Evolutionary conservation across 768 basidiomycete species (phyloP), one percentile per base, ranked within the genome.

Genomic region (Dioszegia hungarica): DNA sequence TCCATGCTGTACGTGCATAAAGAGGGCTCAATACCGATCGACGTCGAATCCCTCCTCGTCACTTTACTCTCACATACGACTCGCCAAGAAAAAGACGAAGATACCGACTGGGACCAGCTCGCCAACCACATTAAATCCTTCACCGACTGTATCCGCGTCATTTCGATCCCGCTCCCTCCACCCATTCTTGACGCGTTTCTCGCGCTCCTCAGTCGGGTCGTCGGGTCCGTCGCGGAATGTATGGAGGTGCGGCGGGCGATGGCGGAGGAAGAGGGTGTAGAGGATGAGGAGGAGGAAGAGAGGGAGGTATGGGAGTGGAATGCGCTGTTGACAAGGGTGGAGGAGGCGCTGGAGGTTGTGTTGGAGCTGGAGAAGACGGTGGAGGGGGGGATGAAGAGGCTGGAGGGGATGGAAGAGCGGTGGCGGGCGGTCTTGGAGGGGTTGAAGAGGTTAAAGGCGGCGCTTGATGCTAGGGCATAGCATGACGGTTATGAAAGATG

Each of bases 1-100:
- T 51, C 49, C 2, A 51, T 51, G 49, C 49, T 51, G 5, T 24
- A 38, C 24, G 49, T 51, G 15, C 34, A 36, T 38, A 51, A 51
- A 38, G 36, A 38, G 11, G 19, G 36, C 24, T 14, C 36, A 14
- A 24, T 37, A 8, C 36, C 49, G 6, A 15, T 38, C 49, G 36
- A 51, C 17, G 37, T 51, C 49, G 49, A 33, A 38, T 8, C 34
- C n/a, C 49, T 51, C 25, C 49, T 51, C 4, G 25, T 51, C 24
- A 38, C 36, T 27, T 20, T 51, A 9, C 20, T 51, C 12, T 24
- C 19, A 34, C 49, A 51, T n/a, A 51, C 49, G 9, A 51, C 36
- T 25, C 49, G 49, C 17, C 5, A 24, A 19, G 49, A 38, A 24
- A 38, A 37, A 20, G 49, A 51, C 31, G 49, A 51, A 15, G 24